Evolutionary conservation across 768 basidiomycete genomes (phyloP).

Genomic region (Leccinum imitatum): DNA sequence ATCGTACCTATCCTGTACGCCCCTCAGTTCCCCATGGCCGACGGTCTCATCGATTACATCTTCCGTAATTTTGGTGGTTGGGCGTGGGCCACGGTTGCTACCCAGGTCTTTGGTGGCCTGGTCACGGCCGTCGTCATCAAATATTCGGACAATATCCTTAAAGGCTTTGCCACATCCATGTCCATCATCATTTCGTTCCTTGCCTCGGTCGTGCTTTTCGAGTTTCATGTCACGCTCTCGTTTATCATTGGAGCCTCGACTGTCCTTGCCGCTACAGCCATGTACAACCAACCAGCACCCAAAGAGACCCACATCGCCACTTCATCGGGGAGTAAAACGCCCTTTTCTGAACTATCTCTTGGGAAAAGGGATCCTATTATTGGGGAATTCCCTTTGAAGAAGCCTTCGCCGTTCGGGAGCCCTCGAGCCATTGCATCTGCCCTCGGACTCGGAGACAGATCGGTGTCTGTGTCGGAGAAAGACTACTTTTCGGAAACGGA

Average conservation of each 20-base stretch:
- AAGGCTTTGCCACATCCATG: constrained; percentile 96
- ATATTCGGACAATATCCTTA: constrained; percentile 92
- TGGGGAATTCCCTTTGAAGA: constrained; percentile 52
- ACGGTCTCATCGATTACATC: constrained; percentile 53
- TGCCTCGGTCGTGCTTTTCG: constrained; percentile 87
- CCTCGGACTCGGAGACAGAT: constrained; percentile 40
- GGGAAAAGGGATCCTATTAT: constrained; percentile 56
- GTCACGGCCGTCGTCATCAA: constrained; percentile 96
- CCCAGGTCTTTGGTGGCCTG: constrained; percentile 91
- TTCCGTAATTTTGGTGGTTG: constrained; percentile 89
- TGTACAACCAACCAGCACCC: constrained; percentile 81
- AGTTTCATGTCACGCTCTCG: constrained; percentile 81
- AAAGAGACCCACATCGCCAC: constrained; percentile 36
- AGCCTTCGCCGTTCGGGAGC: constrained; percentile 49
- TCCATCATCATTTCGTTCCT: constrained; percentile 95
- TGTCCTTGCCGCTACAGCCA: constrained; percentile 87
- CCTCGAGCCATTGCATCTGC: constrained; percentile 51
- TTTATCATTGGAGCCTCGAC: constrained; percentile 86
- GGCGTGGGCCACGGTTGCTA: constrained; percentile 92
- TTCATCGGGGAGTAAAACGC: constrained; percentile 35
- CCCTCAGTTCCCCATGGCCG: constrained; percentile 40
- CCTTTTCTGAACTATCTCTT: constrained; percentile 45
- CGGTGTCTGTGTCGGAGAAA: constrained; percentile 26
- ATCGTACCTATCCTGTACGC: constrained; percentile 73
- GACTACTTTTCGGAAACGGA: constrained; percentile 41